These are phyloP conservation scores for Ramalina intermedia DNA, from an alignment of 495 filamentous ascomycete genomes.

Conservation along the genomic window DNA sequence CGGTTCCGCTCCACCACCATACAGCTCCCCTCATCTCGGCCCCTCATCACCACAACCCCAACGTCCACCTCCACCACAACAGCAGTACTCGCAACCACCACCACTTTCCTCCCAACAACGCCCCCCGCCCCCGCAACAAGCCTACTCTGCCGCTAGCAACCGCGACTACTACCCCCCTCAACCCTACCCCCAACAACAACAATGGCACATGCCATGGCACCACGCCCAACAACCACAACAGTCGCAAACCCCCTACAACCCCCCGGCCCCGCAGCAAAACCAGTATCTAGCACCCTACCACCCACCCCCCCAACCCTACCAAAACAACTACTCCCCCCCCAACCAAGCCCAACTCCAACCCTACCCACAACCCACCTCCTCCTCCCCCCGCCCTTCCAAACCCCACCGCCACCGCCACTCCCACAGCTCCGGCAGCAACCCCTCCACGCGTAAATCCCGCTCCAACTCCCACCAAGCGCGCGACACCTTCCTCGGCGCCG, in stretches of 20 bases:
- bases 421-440: background rate
- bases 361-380: background rate
- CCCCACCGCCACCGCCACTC: slow-evolving; percentile 5
- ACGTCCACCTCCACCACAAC: slow-evolving; percentile 3
- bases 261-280: background rate
- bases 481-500: slow-evolving; percentile 13
- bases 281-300: slow-evolving; percentile 1
- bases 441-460: background rate
- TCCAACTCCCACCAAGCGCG: background rate
- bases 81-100: slow-evolving; percentile 1
- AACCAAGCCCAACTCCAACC: slow-evolving; percentile 3
- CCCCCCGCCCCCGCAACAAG: background rate
- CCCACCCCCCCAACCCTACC: background rate
- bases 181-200: background rate
- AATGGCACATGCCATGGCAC: background rate
- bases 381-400: background rate
- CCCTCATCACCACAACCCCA: slow-evolving; percentile 6
- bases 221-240: background rate
- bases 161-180: slow-evolving; percentile 4
- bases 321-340: background rate
- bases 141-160: background rate
- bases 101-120: slow-evolving; percentile 5
- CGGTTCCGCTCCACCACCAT: slow-evolving; percentile 11
- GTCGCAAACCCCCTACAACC: background rate
- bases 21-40: slow-evolving; percentile 5